These are phyloP conservation scores for Cochlearia excelsa DNA, from an alignment of 345 rosid genomes.

Conservation along the genomic window DNA sequence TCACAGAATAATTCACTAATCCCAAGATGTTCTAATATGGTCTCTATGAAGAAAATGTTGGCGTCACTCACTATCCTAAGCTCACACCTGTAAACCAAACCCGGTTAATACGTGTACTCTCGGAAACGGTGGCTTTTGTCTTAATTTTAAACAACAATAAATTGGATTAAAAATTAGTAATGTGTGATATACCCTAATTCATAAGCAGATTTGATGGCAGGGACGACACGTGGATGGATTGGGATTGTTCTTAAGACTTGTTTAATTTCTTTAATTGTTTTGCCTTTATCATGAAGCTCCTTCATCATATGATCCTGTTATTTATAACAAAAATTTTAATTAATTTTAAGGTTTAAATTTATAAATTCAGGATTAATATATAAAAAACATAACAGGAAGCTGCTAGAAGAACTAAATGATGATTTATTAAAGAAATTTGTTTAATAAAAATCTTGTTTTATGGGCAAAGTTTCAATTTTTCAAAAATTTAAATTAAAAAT, in stretches of 20 bases:
- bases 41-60: slow-evolving; percentile 71
- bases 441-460: too few relatives aligned
- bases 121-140: too few relatives aligned
- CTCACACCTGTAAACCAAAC: slow-evolving; percentile 53
- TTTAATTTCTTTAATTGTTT: slow-evolving; percentile 54
- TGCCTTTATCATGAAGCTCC: slow-evolving; percentile 60
- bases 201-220: slow-evolving; percentile 73
- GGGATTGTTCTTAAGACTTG: slow-evolving; percentile 53
- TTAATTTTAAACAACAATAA: too few relatives aligned
- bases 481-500: not conserved
- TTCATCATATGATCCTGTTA: slow-evolving; percentile 74
- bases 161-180: not conserved
- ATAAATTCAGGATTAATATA: too few relatives aligned
- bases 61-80: slow-evolving; percentile 83
- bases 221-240: slow-evolving; percentile 58
- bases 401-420: too few relatives aligned
- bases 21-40: slow-evolving; percentile 59
- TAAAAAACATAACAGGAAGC: too few relatives aligned
- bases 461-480: too few relatives aligned
- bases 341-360: too few relatives aligned
- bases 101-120: too few relatives aligned
- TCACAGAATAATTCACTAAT: slow-evolving; percentile 62
- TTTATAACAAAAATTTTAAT: too few relatives aligned
- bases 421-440: too few relatives aligned
- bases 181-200: slow-evolving; percentile 54